Base-by-base conservation (phyloP, 1,284 basidiomycete species). In the Kwoniella shivajii region DNA sequence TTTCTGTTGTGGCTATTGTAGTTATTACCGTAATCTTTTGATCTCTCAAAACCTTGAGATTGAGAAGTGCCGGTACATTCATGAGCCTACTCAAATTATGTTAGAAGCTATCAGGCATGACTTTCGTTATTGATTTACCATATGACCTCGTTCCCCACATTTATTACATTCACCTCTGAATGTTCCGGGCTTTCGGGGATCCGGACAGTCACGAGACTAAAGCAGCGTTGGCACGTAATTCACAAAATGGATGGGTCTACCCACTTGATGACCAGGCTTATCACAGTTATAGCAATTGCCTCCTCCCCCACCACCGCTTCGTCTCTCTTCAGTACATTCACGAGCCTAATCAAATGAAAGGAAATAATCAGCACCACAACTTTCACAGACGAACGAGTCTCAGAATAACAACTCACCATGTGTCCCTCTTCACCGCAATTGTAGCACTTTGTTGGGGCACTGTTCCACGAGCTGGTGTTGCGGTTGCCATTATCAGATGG, bases 401-500 rank as follows among this genome's bases (percentile, higher is more conserved):
- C 33, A 22, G 31, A 33, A 16, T 24, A 6, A 24, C n/a, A 13
- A 55, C 59, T 56, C 33, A 58, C 57, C 13, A 54, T 38, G 43
- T 69, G 67, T 4, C 67, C 67, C 6, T 43, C 14, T 54, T 65
- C 47, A 11, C 58, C 58, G 16, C 67, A 68, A 20, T 38, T 46
- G 33, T 30, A 39, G 26, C 43, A 48, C 18, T 20, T 31, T 31
- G 24, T 44, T 13, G 22, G 33, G 6, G n/a, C 26, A 5, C 24
- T 20, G 11, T 18, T 5, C 5, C 36, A 20, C 13, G 22, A 37
- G 4, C 16, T 14, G 14, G 10, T 18, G 36, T 50, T 13, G 24
- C 13, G 5, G 18, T 29, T 26, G 27, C 26, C 16, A 4, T n/a
- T 24, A 30, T 16, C 18, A n/a, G 14, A 9, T 26, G 42, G 14